These are phyloP conservation scores for Aspergillus ruber DNA, from an alignment of 2,329 filamentous ascomycete genomes.

Conservation along the genomic window DNA sequence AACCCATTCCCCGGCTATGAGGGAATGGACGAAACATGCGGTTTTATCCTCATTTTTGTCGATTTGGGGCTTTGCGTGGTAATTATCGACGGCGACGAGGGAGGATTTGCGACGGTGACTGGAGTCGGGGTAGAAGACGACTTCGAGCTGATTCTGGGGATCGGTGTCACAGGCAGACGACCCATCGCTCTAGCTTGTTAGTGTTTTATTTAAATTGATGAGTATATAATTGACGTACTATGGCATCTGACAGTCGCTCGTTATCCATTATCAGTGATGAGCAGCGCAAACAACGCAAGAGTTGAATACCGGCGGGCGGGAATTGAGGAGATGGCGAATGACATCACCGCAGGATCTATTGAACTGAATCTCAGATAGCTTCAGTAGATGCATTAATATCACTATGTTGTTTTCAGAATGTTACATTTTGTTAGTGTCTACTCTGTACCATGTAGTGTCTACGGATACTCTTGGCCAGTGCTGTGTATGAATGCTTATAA, in stretches of 20 bases:
- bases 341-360: no score
- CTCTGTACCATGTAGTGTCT: no score
- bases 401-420: no score
- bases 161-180: not conserved
- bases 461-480: no score
- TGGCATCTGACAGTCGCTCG: not conserved
- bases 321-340: no score
- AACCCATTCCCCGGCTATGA: conserved; percentile 42
- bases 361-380: no score
- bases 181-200: conserved; percentile 1
- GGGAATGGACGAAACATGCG: conserved; percentile 56
- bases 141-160: conserved; percentile 30
- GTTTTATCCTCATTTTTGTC: conserved; percentile 37
- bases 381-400: no score
- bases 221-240: conserved; percentile 11
- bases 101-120: conserved; percentile 56
- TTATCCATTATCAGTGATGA: no score
- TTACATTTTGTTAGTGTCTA: no score
- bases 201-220: conserved; percentile 11
- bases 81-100: conserved; percentile 42
- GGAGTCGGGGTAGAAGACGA: conserved; percentile 50
- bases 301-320: no score
- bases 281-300: no score
- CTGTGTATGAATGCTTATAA: no score
- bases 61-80: conserved; percentile 31